phyloP scores from a whole-genome alignment of 345 rosid species.

The Clausena lansium region DNA sequence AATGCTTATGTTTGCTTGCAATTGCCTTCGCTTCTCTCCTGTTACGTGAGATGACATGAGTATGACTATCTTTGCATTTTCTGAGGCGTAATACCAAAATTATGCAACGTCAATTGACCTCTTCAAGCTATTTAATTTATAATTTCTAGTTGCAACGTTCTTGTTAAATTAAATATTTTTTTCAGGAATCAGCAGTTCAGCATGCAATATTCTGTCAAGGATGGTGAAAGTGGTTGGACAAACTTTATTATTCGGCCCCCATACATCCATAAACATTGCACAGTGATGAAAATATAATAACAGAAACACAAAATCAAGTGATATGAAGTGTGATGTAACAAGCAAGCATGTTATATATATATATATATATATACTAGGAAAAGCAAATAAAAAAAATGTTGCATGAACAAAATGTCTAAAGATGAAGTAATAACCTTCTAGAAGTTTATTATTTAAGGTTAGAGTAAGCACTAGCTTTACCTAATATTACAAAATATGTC shows the following conservation, averaged over 20 bases:
- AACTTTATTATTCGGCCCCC: background rate
- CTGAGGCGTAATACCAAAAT: background rate
- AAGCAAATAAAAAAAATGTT: too few relatives aligned
- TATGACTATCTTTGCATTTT: background rate
- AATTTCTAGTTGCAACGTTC: background rate
- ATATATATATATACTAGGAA: too few relatives aligned
- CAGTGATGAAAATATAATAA: background rate
- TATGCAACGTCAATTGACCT: background rate
- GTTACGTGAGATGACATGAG: background rate
- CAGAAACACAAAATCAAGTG: background rate
- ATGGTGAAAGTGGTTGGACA: slow-evolving; percentile 13
- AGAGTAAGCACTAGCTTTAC: background rate
- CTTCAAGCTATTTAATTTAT: background rate
- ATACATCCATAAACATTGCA: background rate
- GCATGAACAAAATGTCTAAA: background rate
- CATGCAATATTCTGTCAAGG: background rate
- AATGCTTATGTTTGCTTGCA: too few relatives aligned
- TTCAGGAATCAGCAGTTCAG: background rate
- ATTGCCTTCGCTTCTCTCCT: background rate
- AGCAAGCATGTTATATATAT: background rate
- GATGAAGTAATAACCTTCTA: background rate
- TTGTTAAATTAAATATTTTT: too few relatives aligned
- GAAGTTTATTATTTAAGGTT: background rate
- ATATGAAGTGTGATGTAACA: background rate
- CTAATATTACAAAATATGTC: background rate